Evolutionary conservation across 169 alveolate genomes (phyloP).

Genomic region (Pseudocohnilembus persalinus): DNA sequence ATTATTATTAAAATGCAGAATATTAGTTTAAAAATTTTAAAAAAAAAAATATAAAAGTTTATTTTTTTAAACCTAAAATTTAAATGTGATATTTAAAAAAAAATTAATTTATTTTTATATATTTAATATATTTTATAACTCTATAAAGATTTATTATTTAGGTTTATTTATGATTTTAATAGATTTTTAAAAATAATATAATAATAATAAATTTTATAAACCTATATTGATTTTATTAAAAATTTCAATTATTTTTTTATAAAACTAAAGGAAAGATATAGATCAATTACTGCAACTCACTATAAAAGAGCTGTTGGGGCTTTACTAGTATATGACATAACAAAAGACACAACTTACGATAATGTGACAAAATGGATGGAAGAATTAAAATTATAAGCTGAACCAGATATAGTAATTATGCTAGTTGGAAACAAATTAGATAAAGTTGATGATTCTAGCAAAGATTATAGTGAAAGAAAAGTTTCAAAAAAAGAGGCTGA

Average conservation of each 20-base stretch:
- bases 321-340: conserved; percentile 82
- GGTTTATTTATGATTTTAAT: not conserved
- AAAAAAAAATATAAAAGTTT: too few species aligned
- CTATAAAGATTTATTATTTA: not conserved
- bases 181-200: too few species aligned
- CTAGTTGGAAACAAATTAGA: conserved; percentile 99
- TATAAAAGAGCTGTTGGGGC: conserved; percentile 86
- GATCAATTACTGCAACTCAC: conserved; percentile 74
- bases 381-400: conserved; percentile 96
- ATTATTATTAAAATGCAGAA: too few species aligned
- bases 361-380: conserved; percentile 90
- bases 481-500: conserved; percentile 77
- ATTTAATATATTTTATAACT: not conserved
- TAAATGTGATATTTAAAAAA: not conserved
- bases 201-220: too few species aligned
- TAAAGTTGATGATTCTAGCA: conserved; percentile 89
- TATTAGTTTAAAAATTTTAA: too few species aligned
- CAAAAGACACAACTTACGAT: conserved; percentile 69
- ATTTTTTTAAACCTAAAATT: too few species aligned
- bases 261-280: conserved; percentile 47
- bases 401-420: conserved; percentile 97
- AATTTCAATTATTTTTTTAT: not conserved
- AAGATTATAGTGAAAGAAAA: conserved; percentile 90
- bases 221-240: not conserved
- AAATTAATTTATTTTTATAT: not conserved